A percentile compares a stretch with the other conserved stretches of the same genome.
These are phyloP conservation scores for Penicillium vulpinum DNA, from an alignment of 2,329 filamentous ascomycete genomes.

Conservation along the genomic window DNA sequence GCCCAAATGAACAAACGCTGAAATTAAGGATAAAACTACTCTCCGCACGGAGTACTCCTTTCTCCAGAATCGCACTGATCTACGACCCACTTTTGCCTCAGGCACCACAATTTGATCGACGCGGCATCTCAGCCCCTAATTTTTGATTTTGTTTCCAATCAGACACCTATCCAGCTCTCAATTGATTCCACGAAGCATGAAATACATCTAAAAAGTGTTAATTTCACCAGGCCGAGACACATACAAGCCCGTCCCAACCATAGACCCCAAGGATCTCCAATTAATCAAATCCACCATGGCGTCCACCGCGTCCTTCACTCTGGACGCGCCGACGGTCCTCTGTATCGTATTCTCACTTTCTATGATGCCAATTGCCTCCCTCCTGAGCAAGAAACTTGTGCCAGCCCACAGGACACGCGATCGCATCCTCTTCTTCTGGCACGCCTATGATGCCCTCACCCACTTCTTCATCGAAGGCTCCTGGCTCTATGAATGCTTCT, in stretches of 20 bases:
- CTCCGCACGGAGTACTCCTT: too few species aligned
- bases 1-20: neutral
- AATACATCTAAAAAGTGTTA: neutral
- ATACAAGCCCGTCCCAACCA: neutral
- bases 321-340: conserved; percentile 51
- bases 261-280: neutral
- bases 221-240: neutral
- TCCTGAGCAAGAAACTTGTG: conserved; percentile 51
- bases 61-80: neutral
- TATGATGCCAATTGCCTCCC: conserved; percentile 56
- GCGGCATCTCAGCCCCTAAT: neutral
- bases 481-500: conserved; percentile 94
- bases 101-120: neutral
- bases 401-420: conserved; percentile 56
- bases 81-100: neutral
- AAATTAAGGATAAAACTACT: neutral
- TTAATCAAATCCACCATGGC: conserved; percentile 17
- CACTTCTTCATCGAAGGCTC: conserved; percentile 89
- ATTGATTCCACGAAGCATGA: neutral
- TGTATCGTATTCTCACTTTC: conserved; percentile 57
- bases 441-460: conserved; percentile 86
- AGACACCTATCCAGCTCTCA: neutral
- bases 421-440: conserved; percentile 89
- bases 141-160: neutral
- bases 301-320: conserved; percentile 32